Evolutionary conservation across 257 asterid species (phyloP).

Genomic region (Primulina huaijiensis): DNA sequence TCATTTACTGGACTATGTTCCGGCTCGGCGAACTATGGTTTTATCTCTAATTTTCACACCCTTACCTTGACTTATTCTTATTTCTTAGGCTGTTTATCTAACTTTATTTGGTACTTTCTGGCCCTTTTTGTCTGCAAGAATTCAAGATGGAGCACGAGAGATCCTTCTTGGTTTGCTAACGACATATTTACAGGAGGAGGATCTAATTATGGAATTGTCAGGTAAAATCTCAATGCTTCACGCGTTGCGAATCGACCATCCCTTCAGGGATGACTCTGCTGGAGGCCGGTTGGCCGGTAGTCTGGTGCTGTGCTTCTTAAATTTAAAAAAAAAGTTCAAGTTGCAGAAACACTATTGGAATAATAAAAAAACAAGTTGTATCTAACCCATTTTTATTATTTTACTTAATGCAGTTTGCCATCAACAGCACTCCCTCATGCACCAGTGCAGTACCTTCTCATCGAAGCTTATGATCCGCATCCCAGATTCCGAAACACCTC

Average conservation of each 20-base stretch:
- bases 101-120: background rate
- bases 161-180: slow-evolving; percentile 39
- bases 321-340: no score
- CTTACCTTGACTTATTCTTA: background rate
- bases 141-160: slow-evolving; percentile 32
- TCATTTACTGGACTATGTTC: slow-evolving; percentile 12
- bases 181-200: slow-evolving; percentile 34
- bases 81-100: background rate
- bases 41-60: background rate
- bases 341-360: background rate
- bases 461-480: slow-evolving; percentile 28
- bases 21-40: slow-evolving; percentile 31
- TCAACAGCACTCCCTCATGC: slow-evolving; percentile 23
- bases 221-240: slow-evolving; percentile 27
- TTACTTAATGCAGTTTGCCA: slow-evolving; percentile 39
- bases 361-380: background rate
- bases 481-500: background rate
- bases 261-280: background rate
- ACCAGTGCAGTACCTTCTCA: slow-evolving; percentile 25
- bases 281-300: background rate
- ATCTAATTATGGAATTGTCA: slow-evolving; percentile 31
- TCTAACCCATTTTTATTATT: background rate
- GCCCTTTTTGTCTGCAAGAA: slow-evolving; percentile 27
- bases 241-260: background rate
- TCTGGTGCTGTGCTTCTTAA: background rate